A percentile compares a stretch with the other conserved stretches of the same genome.
Conservation (phyloP, 2,329 filamentous ascomycete species). For the Alternaria novae-zelandiae region DNA sequence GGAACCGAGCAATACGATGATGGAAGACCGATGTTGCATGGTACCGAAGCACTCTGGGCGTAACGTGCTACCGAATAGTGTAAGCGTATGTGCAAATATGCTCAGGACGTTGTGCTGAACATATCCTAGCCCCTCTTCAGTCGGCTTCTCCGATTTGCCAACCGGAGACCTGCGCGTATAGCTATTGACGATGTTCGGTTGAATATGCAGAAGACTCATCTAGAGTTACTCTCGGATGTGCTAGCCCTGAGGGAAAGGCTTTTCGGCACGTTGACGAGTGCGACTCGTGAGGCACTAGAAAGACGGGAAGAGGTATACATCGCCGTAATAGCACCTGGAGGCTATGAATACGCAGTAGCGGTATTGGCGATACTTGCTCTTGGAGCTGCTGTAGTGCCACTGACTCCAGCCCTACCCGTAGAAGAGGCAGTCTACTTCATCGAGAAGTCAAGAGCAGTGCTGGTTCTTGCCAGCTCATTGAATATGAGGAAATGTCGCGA, state of each 20-base stretch:
- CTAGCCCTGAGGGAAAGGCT: constrained; percentile 52
- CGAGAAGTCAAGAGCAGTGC: constrained; percentile 48
- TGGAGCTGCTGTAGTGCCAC: constrained; percentile 56
- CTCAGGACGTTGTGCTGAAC: constrained; percentile 9
- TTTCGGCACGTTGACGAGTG: constrained; percentile 33
- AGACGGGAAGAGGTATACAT: constrained; percentile 52
- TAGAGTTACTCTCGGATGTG: constrained; percentile 55
- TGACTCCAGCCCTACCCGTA: constrained; percentile 51
- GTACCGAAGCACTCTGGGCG: constrained; percentile 36
- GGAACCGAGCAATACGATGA: constrained; percentile 6
- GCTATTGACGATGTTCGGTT: constrained; percentile 51
- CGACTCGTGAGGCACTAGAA: constrained; percentile 36
- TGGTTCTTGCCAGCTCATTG: constrained; percentile 48
- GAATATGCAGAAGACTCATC: constrained; percentile 47
- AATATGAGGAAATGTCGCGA: constrained; percentile 40
- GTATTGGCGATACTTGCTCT: constrained; percentile 56
- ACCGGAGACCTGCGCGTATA: constrained; percentile 41
- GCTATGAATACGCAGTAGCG: constrained; percentile 58
- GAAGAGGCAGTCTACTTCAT: constrained; percentile 56
- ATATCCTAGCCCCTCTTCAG: constrained; percentile 48
- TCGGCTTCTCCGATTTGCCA: constrained; percentile 50
- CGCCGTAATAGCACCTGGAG: constrained; percentile 53
- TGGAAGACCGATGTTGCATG: constrained; percentile 36
- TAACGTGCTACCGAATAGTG: constrained; percentile 41
- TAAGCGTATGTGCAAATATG: constrained; percentile 9